Percentiles rank a stretch among this genome's conserved stretches.
Conservation (phyloP, 2,329 filamentous ascomycete genomes). For the Cladosporium sp. region DNA sequence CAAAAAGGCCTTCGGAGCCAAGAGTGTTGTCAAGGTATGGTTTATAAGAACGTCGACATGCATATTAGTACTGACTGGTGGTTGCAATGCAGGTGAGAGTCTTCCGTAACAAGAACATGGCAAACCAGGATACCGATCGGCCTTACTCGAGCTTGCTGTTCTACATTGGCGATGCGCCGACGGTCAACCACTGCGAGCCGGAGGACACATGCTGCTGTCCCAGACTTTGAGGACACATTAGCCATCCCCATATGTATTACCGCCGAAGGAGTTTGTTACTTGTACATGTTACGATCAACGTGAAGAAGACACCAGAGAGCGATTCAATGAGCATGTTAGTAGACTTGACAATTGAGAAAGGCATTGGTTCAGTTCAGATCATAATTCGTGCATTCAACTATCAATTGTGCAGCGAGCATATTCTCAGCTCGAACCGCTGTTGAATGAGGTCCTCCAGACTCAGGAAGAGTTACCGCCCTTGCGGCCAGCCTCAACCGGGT, state of each 20-base stretch:
- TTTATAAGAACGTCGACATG: too few relatives aligned
- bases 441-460: background rate
- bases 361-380: background rate
- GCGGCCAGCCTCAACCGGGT: slow-evolving; percentile 45
- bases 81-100: background rate
- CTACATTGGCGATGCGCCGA: slow-evolving; percentile 16
- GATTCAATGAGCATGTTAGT: too few relatives aligned
- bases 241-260: too few relatives aligned
- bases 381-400: background rate
- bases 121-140: slow-evolving; percentile 14
- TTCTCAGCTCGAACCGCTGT: background rate
- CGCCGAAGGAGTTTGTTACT: too few relatives aligned
- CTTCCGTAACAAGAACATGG: slow-evolving; percentile 15
- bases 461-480: slow-evolving; percentile 37
- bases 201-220: slow-evolving; percentile 17
- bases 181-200: slow-evolving; percentile 8
- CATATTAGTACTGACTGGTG: background rate
- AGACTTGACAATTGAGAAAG: too few relatives aligned
- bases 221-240: background rate
- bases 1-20: slow-evolving; percentile 7
- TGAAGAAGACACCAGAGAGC: too few relatives aligned
- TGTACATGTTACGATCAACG: too few relatives aligned
- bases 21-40: slow-evolving; percentile 16
- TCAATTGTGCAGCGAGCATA: background rate
- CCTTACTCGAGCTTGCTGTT: slow-evolving; percentile 19